Conservation (phyloP, 345 rosid species). For the Xanthoceras sorbifolium region DNA sequence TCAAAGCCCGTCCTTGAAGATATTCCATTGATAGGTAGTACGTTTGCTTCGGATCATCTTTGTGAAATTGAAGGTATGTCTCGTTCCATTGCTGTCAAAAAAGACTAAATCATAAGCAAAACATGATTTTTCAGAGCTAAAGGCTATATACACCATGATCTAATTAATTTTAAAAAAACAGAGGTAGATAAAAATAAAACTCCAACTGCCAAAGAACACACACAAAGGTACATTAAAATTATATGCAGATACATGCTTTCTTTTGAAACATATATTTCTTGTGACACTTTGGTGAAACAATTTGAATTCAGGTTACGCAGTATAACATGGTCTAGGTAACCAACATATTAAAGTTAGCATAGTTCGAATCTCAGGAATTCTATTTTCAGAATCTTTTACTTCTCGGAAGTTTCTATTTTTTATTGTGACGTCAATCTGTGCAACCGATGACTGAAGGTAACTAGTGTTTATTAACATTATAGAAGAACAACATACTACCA, state of each 20-base stretch:
- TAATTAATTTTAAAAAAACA: not conserved
- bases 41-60: constrained; percentile 86
- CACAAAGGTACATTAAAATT: not conserved
- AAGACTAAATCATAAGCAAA: constrained; percentile 19
- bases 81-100: constrained; percentile 85
- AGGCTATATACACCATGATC: not conserved
- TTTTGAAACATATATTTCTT: not conserved
- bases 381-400: too few species aligned
- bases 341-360: not conserved
- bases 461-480: not conserved
- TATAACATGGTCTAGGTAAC: not conserved
- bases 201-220: not conserved
- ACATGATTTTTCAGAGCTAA: not conserved
- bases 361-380: not conserved
- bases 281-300: not conserved
- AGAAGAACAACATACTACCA: not conserved
- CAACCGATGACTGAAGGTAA: not conserved
- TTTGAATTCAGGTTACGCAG: not conserved
- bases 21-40: constrained; percentile 97
- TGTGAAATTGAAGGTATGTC: constrained; percentile 76
- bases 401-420: not conserved
- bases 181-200: not conserved
- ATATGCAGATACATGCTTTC: not conserved
- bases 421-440: not conserved
- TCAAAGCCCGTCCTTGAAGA: constrained; percentile 96